Conservation (phyloP, 495 filamentous ascomycete genomes). For the Talaromyces trachyspermus region DNA sequence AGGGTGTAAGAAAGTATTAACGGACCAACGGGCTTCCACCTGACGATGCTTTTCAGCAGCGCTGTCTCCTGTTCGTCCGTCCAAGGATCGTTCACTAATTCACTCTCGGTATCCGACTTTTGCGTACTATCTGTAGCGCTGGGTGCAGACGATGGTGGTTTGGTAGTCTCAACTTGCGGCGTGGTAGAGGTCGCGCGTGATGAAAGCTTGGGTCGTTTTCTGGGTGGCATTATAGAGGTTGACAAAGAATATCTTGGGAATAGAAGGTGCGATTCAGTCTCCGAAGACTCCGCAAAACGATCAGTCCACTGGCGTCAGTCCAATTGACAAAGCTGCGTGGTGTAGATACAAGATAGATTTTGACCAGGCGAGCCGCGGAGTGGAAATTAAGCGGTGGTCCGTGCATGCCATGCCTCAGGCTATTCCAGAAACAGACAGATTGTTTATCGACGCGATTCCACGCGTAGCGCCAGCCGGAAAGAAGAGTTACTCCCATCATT, state of each 20-base stretch:
- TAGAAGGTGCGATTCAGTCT: neutral
- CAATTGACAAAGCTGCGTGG: neutral
- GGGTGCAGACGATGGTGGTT: slow-evolving; percentile 28
- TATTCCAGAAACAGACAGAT: neutral
- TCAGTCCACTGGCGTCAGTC: no score
- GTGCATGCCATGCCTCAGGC: slow-evolving; percentile 15
- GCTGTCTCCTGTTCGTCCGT: slow-evolving; percentile 91
- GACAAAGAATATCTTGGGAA: neutral
- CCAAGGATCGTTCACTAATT: slow-evolving; percentile 66
- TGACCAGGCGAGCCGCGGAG: slow-evolving; percentile 11
- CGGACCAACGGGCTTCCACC: slow-evolving; percentile 90
- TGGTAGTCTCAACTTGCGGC: slow-evolving; percentile 33
- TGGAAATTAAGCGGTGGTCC: slow-evolving; percentile 21
- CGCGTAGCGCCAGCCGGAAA: no score
- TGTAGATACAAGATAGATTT: neutral
- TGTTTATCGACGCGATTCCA: slow-evolving; percentile 5
- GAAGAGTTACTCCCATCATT: neutral
- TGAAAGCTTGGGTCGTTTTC: slow-evolving; percentile 48
- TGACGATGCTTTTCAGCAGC: slow-evolving; percentile 81
- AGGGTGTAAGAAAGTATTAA: slow-evolving; percentile 10
- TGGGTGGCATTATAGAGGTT: slow-evolving; percentile 58
- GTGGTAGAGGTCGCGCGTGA: slow-evolving; percentile 21
- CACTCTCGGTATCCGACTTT: slow-evolving; percentile 31
- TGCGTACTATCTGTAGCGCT: slow-evolving; percentile 22
- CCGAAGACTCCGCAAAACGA: no score